Conservation (phyloP, 495 filamentous ascomycete species). For the Penicillium atrosanguineum region DNA sequence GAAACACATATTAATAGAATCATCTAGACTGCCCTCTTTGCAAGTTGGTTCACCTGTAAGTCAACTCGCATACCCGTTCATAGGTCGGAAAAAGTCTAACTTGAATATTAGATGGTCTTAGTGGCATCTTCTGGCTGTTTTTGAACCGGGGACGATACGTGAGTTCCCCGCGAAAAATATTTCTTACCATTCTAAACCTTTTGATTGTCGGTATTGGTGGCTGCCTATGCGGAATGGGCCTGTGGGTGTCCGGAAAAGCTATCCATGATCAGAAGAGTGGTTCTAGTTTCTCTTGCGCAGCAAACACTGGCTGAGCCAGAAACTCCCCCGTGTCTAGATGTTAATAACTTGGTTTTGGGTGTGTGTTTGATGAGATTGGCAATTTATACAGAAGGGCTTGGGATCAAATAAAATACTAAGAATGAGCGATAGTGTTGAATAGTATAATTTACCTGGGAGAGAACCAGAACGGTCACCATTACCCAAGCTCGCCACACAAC, state of each 20-base stretch:
- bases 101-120: constrained; percentile 24
- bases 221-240: constrained; percentile 33
- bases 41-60: constrained; percentile 42
- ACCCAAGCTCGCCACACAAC: too few relatives aligned
- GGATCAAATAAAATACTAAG: too few relatives aligned
- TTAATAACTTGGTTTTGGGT: too few relatives aligned
- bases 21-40: constrained; percentile 36
- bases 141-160: constrained; percentile 33
- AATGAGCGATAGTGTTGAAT: too few relatives aligned
- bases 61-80: constrained; percentile 10
- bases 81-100: constrained; percentile 39
- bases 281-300: constrained; percentile 31
- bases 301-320: background rate
- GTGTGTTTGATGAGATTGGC: too few relatives aligned
- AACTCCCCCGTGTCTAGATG: too few relatives aligned
- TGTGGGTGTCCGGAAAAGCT: constrained; percentile 39
- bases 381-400: too few relatives aligned
- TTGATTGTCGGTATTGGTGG: constrained; percentile 27
- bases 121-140: constrained; percentile 38
- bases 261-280: constrained; percentile 36
- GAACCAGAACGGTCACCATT: too few relatives aligned
- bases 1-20: constrained; percentile 18
- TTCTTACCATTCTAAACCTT: constrained; percentile 32
- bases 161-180: constrained; percentile 22
- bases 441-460: too few relatives aligned